Evolutionary conservation across 1,139 yeast genomes (phyloP).

Genomic region (Kodamaea arcana): DNA sequence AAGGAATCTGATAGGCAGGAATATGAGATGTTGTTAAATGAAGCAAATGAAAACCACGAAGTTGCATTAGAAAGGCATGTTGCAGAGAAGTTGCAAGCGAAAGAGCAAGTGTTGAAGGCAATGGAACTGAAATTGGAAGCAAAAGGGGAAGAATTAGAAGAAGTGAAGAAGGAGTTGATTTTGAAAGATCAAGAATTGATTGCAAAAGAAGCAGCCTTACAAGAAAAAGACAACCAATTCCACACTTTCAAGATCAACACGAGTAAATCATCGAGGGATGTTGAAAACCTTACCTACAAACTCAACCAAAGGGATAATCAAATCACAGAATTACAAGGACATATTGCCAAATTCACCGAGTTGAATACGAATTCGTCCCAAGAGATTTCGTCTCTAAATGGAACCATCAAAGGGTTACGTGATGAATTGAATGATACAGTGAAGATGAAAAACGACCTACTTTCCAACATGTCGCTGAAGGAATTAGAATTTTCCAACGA

Average conservation of each 20-base stretch:
- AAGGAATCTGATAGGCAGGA: not conserved
- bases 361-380: constrained; percentile 13
- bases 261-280: not conserved
- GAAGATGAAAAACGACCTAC: constrained; percentile 54
- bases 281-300: constrained; percentile 14
- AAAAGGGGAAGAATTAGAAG: not conserved
- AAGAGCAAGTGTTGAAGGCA: not conserved
- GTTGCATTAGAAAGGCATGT: constrained; percentile 8
- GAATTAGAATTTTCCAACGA: constrained; percentile 59
- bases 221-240: not conserved
- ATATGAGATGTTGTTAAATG: not conserved
- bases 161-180: not conserved
- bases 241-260: constrained; percentile 1
- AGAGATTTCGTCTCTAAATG: constrained; percentile 16
- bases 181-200: not conserved
- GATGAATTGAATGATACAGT: constrained; percentile 28
- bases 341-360: constrained; percentile 17
- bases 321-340: constrained; percentile 26
- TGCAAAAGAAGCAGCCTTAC: not conserved
- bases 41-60: constrained; percentile 1
- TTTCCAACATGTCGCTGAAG: constrained; percentile 63
- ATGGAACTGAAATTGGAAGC: not conserved
- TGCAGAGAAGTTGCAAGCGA: not conserved
- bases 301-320: constrained; percentile 26
- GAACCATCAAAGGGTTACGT: constrained; percentile 20